Base-by-base conservation (phyloP, 2,329 filamentous ascomycete species). In the Pseudocercospora fijiensis region DNA sequence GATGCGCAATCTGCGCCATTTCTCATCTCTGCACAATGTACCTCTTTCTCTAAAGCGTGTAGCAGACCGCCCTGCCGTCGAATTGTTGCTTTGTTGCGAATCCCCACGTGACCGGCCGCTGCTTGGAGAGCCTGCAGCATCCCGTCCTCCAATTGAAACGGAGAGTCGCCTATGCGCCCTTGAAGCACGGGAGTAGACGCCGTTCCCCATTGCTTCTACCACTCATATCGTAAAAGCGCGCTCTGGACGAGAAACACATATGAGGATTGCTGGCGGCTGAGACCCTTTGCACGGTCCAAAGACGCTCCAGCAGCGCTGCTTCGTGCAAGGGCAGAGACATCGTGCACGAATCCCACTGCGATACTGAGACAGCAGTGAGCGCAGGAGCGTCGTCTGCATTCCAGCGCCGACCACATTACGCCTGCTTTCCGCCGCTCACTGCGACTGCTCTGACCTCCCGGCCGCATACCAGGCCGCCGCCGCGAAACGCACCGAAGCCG, bases 371-470 rank as follows among this genome's bases (percentile, higher is more conserved):
- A 37, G 52, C 52, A 37, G 52, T 20, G 27, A 56, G 52, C 16
- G 16, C 52, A 37, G 52, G 52, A 33, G n/a, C 7, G 52, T 28
- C 13, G 52, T 28, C 52, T 27, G 30, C 52, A 56, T 56, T 56
- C 52, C 52, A 56, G 52, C 30, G 52, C 52, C 27, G 26, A 37
- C 52, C 52, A 56, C 28, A 56, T 37, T 20, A 56, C 52, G 28
- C 52, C 52, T 30, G n/a, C 49, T 30, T 30, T 30, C 52, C 30
- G 27, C 52, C 4, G 28, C 52, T 24, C 33, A n/a, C 33, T 37
- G 33, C 10, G 33, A 37, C 13, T 37, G 33, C 33, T 37, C 13
- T 37, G 33, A 26, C 24, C 49, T 52, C 20, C 52, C 37, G 28
- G 28, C 24, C 52, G 52, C 52, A 56, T 30, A 56, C 52, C 27